Evolutionary conservation across 2,329 filamentous ascomycete genomes (phyloP).

Genomic region (Podosphaera aphanis): DNA sequence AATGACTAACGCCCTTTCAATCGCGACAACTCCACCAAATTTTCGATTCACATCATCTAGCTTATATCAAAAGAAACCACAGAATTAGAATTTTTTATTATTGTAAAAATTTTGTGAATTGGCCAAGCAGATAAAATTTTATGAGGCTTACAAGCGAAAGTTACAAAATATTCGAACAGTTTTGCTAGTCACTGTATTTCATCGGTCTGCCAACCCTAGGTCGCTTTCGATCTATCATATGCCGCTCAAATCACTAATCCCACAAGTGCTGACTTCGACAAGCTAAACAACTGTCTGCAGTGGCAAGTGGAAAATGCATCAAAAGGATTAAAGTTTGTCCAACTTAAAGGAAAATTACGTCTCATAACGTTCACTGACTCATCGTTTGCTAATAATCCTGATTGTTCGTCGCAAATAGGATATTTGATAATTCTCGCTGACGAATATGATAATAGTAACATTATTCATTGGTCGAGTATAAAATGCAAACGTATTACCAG

Average conservation of each 20-base stretch:
- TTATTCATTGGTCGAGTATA: background rate
- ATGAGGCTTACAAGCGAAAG: no score
- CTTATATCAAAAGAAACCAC: no score
- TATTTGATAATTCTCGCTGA: background rate
- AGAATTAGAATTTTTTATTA: no score
- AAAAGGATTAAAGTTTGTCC: constrained; percentile 1
- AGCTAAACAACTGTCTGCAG: background rate
- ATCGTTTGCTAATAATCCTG: no score
- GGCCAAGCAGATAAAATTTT: no score
- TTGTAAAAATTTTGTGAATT: no score
- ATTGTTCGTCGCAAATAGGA: background rate
- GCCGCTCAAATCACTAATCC: background rate
- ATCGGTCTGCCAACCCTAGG: constrained; percentile 1
- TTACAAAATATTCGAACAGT: no score
- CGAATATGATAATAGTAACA: background rate
- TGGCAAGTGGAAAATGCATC: background rate
- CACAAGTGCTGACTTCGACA: background rate
- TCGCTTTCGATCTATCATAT: background rate
- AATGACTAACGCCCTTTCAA: no score
- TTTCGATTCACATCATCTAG: no score
- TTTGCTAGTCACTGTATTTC: no score
- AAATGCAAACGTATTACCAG: constrained; percentile 1
- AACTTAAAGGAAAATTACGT: background rate
- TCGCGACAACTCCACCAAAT: no score
- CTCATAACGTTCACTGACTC: background rate